phyloP scores from a whole-genome alignment of 2,329 filamentous ascomycete genomes.

The Didymella keratinophila region DNA sequence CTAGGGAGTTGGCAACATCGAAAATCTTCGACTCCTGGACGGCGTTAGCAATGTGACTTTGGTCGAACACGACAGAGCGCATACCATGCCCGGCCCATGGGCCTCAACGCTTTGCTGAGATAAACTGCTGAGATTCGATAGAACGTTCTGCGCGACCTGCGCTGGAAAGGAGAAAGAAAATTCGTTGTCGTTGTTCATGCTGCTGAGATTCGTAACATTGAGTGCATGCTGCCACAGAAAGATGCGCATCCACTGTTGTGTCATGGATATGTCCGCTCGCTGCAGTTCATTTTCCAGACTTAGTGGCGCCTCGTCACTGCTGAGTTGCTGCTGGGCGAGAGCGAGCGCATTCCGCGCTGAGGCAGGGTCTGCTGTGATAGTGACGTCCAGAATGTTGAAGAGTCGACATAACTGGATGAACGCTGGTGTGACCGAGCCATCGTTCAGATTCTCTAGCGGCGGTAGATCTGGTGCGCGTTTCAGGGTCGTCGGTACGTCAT shows the following conservation, averaged over 20 bases:
- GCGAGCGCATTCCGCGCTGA: slow-evolving; percentile 41
- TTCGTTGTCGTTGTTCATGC: slow-evolving; percentile 40
- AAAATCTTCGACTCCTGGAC: slow-evolving; percentile 47
- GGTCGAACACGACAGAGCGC: neutral
- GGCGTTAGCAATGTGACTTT: neutral
- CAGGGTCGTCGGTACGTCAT: slow-evolving; percentile 45
- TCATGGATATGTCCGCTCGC: slow-evolving; percentile 49
- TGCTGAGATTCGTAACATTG: slow-evolving; percentile 44
- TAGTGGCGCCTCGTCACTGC: slow-evolving; percentile 38
- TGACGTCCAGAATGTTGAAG: slow-evolving; percentile 46
- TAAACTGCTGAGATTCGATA: slow-evolving; percentile 41
- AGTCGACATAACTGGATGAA: slow-evolving; percentile 47
- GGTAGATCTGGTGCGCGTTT: slow-evolving; percentile 43
- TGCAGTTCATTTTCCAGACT: slow-evolving; percentile 47
- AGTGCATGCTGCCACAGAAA: slow-evolving; percentile 50
- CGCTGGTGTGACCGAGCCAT: slow-evolving; percentile 43
- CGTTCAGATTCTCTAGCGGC: slow-evolving; percentile 39
- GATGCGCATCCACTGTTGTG: slow-evolving; percentile 50
- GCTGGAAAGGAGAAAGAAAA: slow-evolving; percentile 49
- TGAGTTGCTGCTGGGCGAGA: slow-evolving; percentile 44
- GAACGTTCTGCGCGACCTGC: slow-evolving; percentile 45
- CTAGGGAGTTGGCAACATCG: slow-evolving; percentile 47
- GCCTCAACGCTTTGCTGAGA: slow-evolving; percentile 45
- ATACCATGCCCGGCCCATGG: slow-evolving; percentile 48
- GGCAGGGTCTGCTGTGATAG: slow-evolving; percentile 44